phyloP scores from a whole-genome alignment of 2,329 filamentous ascomycete species.

The Talaromyces sp. region DNA sequence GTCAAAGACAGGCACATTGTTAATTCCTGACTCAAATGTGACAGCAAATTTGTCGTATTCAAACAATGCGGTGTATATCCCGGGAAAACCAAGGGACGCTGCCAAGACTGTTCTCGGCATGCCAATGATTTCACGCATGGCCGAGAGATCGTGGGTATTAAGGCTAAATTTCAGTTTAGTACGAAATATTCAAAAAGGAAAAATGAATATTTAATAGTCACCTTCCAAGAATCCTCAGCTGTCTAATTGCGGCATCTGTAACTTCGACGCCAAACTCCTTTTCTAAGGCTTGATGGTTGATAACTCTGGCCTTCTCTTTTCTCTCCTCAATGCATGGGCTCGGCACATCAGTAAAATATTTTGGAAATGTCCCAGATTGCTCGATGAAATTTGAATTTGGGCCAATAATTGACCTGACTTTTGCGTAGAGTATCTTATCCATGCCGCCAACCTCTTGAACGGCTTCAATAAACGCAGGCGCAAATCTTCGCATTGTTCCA shows the following conservation, averaged over 20 bases:
- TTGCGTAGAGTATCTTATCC: conserved; percentile 47
- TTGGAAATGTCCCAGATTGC: conserved; percentile 28
- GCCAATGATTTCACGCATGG: conserved; percentile 44
- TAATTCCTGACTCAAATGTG: conserved; percentile 53
- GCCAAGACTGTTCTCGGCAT: conserved; percentile 8
- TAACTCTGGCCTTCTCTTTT: conserved; percentile 16
- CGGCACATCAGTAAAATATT: conserved; percentile 39
- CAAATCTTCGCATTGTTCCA: conserved; percentile 57
- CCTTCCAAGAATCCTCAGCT: conserved; percentile 39
- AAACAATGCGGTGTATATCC: conserved; percentile 26
- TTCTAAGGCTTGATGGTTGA: conserved; percentile 24
- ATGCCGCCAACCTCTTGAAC: conserved; percentile 48
- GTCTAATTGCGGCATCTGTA: conserved; percentile 19
- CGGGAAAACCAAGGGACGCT: neutral
- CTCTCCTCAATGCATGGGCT: conserved; percentile 19
- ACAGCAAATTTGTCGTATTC: conserved; percentile 43
- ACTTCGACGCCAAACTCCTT: conserved; percentile 27
- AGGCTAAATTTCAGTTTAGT: conserved; percentile 19
- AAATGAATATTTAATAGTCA: neutral
- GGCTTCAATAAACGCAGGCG: conserved; percentile 47
- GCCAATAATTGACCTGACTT: conserved; percentile 47
- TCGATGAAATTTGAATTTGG: conserved; percentile 40
- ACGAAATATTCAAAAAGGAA: neutral
- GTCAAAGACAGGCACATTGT: conserved; percentile 40
- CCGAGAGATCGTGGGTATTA: conserved; percentile 49